Evolutionary conservation across 768 basidiomycete species (phyloP).

Genomic region (Phaeolepiota aurea): DNA sequence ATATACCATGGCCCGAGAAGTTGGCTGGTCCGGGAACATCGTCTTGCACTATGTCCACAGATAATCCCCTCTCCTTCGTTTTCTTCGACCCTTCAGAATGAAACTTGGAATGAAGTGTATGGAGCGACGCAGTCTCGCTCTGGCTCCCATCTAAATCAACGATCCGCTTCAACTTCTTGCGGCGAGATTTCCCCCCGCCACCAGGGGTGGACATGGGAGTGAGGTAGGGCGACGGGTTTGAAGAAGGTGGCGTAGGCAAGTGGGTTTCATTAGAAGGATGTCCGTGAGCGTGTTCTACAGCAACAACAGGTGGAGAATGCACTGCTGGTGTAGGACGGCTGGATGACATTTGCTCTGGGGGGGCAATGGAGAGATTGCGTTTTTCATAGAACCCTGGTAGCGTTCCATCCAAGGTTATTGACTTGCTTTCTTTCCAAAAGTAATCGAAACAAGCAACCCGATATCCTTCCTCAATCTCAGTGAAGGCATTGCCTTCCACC

Average conservation of each 20-base stretch:
- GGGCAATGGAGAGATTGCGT: conserved; percentile 40
- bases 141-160: conserved; percentile 63
- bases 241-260: conserved; percentile 28
- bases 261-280: conserved; percentile 10
- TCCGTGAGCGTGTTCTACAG: conserved; percentile 36
- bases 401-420: conserved; percentile 68
- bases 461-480: conserved; percentile 64
- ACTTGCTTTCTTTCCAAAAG: conserved; percentile 81
- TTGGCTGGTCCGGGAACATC: no score
- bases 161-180: conserved; percentile 65
- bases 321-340: conserved; percentile 38
- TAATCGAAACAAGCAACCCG: conserved; percentile 73
- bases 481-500: conserved; percentile 80
- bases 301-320: conserved; percentile 52
- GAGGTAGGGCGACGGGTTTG: conserved; percentile 38
- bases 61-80: conserved; percentile 16
- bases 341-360: conserved; percentile 45
- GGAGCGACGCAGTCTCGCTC: conserved; percentile 22
- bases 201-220: conserved; percentile 24
- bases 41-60: no score
- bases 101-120: conserved; percentile 19
- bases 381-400: conserved; percentile 66
- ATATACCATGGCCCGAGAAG: no score
- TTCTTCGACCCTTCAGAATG: conserved; percentile 21
- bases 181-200: conserved; percentile 33